These are phyloP conservation scores for Globisporangium uncinulatum DNA, from an alignment of 352 stramenopile species.

Conservation along the genomic window DNA sequence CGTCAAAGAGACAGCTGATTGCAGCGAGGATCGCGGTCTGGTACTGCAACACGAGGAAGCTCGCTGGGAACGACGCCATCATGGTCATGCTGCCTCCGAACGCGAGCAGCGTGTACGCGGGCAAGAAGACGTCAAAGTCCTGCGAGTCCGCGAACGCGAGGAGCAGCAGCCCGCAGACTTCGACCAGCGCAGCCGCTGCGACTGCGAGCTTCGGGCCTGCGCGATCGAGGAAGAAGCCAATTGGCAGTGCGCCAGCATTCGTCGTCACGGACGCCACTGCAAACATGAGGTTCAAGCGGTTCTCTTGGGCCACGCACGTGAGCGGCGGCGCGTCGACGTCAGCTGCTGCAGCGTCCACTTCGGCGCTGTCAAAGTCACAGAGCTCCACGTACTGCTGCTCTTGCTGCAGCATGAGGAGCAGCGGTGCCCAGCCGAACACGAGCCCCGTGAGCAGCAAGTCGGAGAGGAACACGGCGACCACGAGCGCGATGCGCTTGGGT, in stretches of 20 bases:
- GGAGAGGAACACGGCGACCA: slow-evolving; percentile 61
- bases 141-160: slow-evolving; percentile 74
- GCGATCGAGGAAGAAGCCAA: slow-evolving; percentile 76
- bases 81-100: slow-evolving; percentile 77
- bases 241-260: slow-evolving; percentile 68
- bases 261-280: slow-evolving; percentile 73
- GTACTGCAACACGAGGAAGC: slow-evolving; percentile 66
- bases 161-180: slow-evolving; percentile 62
- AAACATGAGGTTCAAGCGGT: slow-evolving; percentile 86
- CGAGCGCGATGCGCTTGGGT: slow-evolving; percentile 49
- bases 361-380: slow-evolving; percentile 28
- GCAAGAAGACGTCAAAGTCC: slow-evolving; percentile 69
- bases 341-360: slow-evolving; percentile 3
- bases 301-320: slow-evolving; percentile 69
- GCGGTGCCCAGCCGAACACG: slow-evolving; percentile 83
- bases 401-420: slow-evolving; percentile 79
- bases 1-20: slow-evolving; percentile 76
- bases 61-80: slow-evolving; percentile 72
- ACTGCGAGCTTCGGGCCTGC: slow-evolving; percentile 54
- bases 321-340: slow-evolving; percentile 7
- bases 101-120: slow-evolving; percentile 58
- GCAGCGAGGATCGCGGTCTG: slow-evolving; percentile 73
- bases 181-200: slow-evolving; percentile 43
- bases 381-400: slow-evolving; percentile 81
- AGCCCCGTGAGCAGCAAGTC: slow-evolving; percentile 82